A percentile compares a stretch with the other conserved stretches of the same genome.
These are phyloP conservation scores for Beauveria sp. DNA, from an alignment of 2,329 filamentous ascomycete species.

Conservation along the genomic window DNA sequence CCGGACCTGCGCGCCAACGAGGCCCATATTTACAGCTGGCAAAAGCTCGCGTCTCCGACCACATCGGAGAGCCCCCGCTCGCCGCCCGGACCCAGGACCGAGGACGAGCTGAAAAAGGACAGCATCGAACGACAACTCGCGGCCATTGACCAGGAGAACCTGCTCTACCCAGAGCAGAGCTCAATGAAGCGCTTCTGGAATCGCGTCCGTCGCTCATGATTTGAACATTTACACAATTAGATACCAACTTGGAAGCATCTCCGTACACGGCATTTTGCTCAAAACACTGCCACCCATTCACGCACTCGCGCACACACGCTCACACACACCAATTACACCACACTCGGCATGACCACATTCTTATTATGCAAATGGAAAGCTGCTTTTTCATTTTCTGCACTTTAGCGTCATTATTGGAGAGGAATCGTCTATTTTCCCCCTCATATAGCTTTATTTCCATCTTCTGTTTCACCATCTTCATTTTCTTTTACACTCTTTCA, in stretches of 20 bases:
- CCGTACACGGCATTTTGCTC: neutral
- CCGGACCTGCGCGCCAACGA: slow-evolving; percentile 76
- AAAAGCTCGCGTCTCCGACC: slow-evolving; percentile 27
- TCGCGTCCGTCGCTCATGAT: slow-evolving; percentile 41
- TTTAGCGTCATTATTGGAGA: slow-evolving; percentile 6
- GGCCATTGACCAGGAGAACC: slow-evolving; percentile 42
- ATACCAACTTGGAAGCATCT: neutral
- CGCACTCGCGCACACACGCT: neutral
- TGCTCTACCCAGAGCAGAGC: slow-evolving; percentile 34
- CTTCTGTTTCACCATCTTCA: neutral
- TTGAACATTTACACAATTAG: neutral
- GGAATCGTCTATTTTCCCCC: neutral
- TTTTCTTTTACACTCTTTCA: neutral
- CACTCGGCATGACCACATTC: neutral
- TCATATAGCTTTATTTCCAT: neutral
- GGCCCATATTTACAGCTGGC: slow-evolving; percentile 64
- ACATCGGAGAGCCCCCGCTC: slow-evolving; percentile 26
- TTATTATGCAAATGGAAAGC: neutral
- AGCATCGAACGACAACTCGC: slow-evolving; percentile 47
- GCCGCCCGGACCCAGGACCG: slow-evolving; percentile 23
- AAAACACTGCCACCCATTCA: neutral
- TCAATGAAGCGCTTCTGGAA: slow-evolving; percentile 60
- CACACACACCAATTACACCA: slow-evolving; percentile 3
- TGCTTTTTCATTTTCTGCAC: neutral
- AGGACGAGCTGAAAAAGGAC: slow-evolving; percentile 41